Percentiles rank a stretch among this genome's conserved stretches.
phyloP scores from a whole-genome alignment of 1,284 basidiomycete genomes.

The Cystobasidiaceae sp. region DNA sequence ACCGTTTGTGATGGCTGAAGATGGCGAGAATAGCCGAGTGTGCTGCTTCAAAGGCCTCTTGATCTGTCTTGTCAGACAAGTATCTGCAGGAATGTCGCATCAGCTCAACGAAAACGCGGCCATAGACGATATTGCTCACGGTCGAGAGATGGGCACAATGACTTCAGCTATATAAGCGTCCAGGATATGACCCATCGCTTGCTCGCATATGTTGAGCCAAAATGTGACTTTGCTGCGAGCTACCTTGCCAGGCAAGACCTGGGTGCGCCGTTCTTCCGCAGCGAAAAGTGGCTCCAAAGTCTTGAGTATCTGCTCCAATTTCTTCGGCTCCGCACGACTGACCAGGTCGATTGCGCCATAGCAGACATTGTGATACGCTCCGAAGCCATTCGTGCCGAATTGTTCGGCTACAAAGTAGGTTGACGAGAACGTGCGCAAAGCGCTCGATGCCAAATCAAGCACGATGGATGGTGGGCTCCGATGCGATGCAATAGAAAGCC shows the following conservation, averaged over 20 bases:
- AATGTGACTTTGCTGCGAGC: conserved; percentile 31
- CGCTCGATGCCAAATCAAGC: conserved; percentile 32
- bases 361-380: conserved; percentile 38
- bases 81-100: conserved; percentile 28
- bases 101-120: background rate
- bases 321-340: background rate
- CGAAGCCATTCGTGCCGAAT: conserved; percentile 39
- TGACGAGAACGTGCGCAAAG: conserved; percentile 32
- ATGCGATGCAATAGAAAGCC: background rate
- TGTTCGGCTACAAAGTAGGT: conserved; percentile 39
- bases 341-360: conserved; percentile 38
- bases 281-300: conserved; percentile 19
- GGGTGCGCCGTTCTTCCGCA: background rate
- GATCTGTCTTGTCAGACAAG: conserved; percentile 31
- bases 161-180: conserved; percentile 34
- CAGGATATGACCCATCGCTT: conserved; percentile 32
- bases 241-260: background rate
- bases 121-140: conserved; percentile 25
- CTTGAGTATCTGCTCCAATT: conserved; percentile 30
- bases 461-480: conserved; percentile 28
- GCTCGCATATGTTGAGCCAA: conserved; percentile 39
- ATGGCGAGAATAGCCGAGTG: conserved; percentile 40
- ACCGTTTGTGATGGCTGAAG: conserved; percentile 16
- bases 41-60: conserved; percentile 41
- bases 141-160: conserved; percentile 30